A percentile compares a stretch with the other conserved stretches of the same genome.
phyloP scores from a whole-genome alignment of 2,329 filamentous ascomycete genomes.

The Polychaeton citri region DNA sequence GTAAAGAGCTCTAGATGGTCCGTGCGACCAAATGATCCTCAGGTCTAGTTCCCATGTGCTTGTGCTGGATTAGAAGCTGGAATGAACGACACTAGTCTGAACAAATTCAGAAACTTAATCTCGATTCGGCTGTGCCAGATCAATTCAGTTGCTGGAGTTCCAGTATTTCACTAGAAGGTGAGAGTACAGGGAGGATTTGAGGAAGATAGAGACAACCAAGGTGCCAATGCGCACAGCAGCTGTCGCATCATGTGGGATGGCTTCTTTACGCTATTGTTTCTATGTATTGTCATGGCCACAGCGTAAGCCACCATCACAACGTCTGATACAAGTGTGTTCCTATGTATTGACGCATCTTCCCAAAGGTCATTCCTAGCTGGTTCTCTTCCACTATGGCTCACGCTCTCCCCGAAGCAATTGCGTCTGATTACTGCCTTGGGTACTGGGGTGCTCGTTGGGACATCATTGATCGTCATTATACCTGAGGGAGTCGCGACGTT shows the following conservation, averaged over 20 bases:
- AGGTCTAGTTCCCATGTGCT: no score
- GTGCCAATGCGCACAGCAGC: not conserved
- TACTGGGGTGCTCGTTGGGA: constrained; percentile 87
- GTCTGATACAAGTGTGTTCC: not conserved
- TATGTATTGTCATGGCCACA: constrained; percentile 53
- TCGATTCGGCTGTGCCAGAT: no score
- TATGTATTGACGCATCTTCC: constrained; percentile 3
- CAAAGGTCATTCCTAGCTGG: constrained; percentile 84
- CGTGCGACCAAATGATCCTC: no score
- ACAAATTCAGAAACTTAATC: no score
- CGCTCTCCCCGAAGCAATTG: constrained; percentile 72
- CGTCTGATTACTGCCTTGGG: constrained; percentile 84
- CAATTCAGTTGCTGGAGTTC: no score
- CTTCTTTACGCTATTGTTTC: constrained; percentile 48
- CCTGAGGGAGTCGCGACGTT: constrained; percentile 91
- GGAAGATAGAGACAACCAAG: no score
- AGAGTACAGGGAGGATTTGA: no score
- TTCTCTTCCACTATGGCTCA: constrained; percentile 77
- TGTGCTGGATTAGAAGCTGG: no score
- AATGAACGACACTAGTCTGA: no score
- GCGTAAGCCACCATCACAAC: constrained; percentile 34
- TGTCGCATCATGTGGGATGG: constrained; percentile 41
- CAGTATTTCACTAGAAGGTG: no score
- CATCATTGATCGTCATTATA: constrained; percentile 91
- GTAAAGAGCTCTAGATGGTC: not conserved